Base-by-base conservation (phyloP, 2,329 filamentous ascomycete genomes). In the Penicillium vulpinum region DNA sequence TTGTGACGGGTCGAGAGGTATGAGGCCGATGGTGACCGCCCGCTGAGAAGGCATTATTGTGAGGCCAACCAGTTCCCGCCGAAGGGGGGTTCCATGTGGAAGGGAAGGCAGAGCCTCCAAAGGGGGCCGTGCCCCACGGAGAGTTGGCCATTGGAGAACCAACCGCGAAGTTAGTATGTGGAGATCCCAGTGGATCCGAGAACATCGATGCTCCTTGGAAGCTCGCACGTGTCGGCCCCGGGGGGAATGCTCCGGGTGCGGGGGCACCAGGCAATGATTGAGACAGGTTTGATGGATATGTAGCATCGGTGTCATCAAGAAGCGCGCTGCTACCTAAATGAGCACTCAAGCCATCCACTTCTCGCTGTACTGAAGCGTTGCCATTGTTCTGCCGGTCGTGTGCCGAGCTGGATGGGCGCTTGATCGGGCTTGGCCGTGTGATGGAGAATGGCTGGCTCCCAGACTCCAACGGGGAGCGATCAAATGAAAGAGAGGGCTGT, bases 291-390 rank as follows among this genome's bases (percentile, higher is more conserved):
- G 77, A 60, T 75, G 83, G 70, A 80, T 88, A 75, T 80, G 90
- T 67, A 73, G 87, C 78, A 69, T 95, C 92, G 59, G 88, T 88
- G 45, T 88, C 86, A 60, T 87, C 86, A 40, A 97, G 80, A 13
- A 99, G 80, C 13, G 92, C 94, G 66, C 91, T 92, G 74, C 93
- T 97, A 13, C 94, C 94, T 26, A 99, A 81, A 66, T 94, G 92
- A 59, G 88, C 85, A 60, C 87, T 88, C 53, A 90, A 77, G 47
- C 90, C 85, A 54, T 93, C 91, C 21, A 91, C 78, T 54, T 88
- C 86, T 28, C 79, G 76, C 26, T 81, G 80, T 2, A 73, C 70
- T 40, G 70, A 72, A 57, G 72, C 69, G 21, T 79, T 75, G 29
- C 76, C 71, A 29, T 75, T 71, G 38, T 71, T 71, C 53, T 71